A percentile compares a stretch with the other conserved stretches of the same genome.
Conservation (phyloP, 78 protist species). For the Tieghemostelium lacteum region DNA sequence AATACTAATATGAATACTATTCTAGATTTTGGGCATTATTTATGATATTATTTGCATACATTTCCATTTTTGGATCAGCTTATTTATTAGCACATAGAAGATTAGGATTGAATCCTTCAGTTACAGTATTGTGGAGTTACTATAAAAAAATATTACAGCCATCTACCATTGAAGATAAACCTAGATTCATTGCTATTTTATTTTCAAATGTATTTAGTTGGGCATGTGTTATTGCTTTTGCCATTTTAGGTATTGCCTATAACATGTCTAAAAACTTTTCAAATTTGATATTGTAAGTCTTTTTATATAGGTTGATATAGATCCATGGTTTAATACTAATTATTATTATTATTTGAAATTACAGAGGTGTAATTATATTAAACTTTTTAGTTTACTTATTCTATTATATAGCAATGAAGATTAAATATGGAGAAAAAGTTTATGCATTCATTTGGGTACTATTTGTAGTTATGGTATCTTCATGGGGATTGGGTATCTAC, state of each 20-base stretch:
- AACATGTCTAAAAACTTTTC: conserved; percentile 63
- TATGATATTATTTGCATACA: conserved; percentile 44
- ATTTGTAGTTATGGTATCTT: conserved; percentile 43
- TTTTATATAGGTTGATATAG: not conserved
- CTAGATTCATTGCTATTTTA: conserved; percentile 41
- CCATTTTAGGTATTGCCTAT: conserved; percentile 16
- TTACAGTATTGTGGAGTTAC: conserved; percentile 13
- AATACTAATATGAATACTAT: not conserved
- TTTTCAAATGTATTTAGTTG: conserved; percentile 45
- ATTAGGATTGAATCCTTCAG: conserved; percentile 16
- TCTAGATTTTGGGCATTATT: conserved; percentile 73
- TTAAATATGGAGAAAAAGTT: conserved; percentile 61
- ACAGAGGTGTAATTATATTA: conserved; percentile 71
- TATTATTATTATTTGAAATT: not conserved
- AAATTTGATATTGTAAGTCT: conserved; percentile 62
- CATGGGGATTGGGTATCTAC: conserved; percentile 68
- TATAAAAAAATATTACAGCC: conserved; percentile 20
- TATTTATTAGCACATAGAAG: conserved; percentile 76
- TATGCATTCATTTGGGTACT: conserved; percentile 43
- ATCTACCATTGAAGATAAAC: conserved; percentile 44
- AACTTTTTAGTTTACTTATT: conserved; percentile 70
- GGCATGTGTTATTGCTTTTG: conserved; percentile 33
- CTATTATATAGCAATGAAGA: conserved; percentile 79
- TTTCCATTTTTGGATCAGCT: conserved; percentile 72
- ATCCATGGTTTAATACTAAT: not conserved